Evolutionary conservation across 75 land plant genomes (phyloP), one percentile per base, ranked within the genome.

Genomic region (Adiantum capillusveneris): DNA sequence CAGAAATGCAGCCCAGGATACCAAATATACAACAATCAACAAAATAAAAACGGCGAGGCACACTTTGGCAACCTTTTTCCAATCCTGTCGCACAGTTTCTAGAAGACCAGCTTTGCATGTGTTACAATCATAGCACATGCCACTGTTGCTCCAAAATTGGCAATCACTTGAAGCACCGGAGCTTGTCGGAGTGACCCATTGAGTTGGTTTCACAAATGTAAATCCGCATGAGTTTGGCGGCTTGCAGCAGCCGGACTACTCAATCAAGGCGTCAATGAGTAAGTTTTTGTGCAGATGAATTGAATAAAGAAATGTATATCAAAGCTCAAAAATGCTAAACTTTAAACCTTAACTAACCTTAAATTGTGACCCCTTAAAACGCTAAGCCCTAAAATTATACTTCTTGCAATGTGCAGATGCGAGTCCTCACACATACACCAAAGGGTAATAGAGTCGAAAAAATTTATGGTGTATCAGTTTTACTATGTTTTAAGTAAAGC

Each of bases 171-270:
- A 61, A 11, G 60, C 60, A 34, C 17, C 22, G 17, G 17, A 16
- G 6, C 51, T 52, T 13, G 50, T 46, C 14, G 50, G 5, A 6
- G 18, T 31, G 37, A 0, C 25, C 84, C 87, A 77, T 31, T 36
- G 22, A 0, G 87, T 77, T 0, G 70, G 70, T 25, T 74, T 77
- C 19, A 55, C 37, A 42, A 30, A 71, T 14, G 24, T 21, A 59
- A 66, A 80, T 18, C 73, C 76, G 48, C 87, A 81, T 20, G 44
- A 46, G 0, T 57, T 53, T 3, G 87, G 84, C 14, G 87, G 84
- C 63, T 81, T 80, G 78, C 87, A 84, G 73, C 87, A 83, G 44
- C 86, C 83, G 0, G 83, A 76, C 86, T 83, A 5, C 37, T 34
- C 37, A 9, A 34, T 34, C 37, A 9, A 34, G 3, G 37, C n/a